Evolutionary conservation across 371 early-diverging fungal genomes (phyloP), one percentile per base, ranked within the genome.

Genomic region (Mortierella sp.): DNA sequence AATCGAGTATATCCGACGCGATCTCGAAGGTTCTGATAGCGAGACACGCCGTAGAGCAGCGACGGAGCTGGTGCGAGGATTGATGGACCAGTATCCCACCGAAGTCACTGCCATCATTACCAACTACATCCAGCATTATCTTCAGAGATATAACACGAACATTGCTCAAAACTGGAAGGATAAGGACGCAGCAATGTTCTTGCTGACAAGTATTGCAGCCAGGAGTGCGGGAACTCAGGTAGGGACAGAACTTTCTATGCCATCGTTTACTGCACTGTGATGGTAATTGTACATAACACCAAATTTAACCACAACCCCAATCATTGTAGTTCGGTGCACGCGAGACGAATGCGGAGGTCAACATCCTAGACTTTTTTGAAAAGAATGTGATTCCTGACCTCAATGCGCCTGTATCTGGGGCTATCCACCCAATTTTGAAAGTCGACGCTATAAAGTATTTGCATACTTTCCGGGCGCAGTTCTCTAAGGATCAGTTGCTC

Each of bases 31-130:
- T 34, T 89, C 93, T 28, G 95, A 96, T 52, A 90, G 86, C 19
- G 97, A 96, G 50, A 95, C 97, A 1, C 93, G 99, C 31, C 90
- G 98, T 53, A 89, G 95, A 60, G 92, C 97, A 19, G 93, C 98
- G 2, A 87, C 95, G 5, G 97, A 96, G 54, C 86, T 99, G 50
- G 94, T 98, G 41, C 90, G 95, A 39, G 94, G 94, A n/a, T 82
- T 98, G 32, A 78, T 97, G 82, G 94, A 94, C 47, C 92, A 92
- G 61, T 96, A 91, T 79, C 89, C 92, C 47, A 70, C 83, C 15
- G 90, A 93, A 58, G 93, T 95, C 14, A 96, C 98, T 4, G 81
- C 82, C 17, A 94, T 95, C 57, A 89, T 96, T 78, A 81, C 86
- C 24, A 79, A 79, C 48, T 97, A 96, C 60, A 88, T 97, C 60